These are phyloP conservation scores for Gnetum montanum DNA, from an alignment of 75 land plant genomes.

Conservation along the genomic window DNA sequence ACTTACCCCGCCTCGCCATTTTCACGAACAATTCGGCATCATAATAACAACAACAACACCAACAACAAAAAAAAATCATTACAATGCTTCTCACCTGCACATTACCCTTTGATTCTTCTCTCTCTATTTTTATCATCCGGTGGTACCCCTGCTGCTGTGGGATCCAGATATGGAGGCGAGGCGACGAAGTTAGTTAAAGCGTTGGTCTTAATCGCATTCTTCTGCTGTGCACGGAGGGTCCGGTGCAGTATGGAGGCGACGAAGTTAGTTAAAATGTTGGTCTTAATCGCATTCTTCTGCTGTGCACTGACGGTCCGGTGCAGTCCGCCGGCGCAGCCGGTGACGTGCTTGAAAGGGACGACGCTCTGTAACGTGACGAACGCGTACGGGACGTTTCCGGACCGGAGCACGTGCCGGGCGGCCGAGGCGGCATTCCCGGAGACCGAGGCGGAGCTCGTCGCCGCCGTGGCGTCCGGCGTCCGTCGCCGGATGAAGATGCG, in stretches of 20 bases:
- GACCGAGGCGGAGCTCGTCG: slow-evolving; percentile 24
- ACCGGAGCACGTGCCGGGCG: slow-evolving; percentile 27
- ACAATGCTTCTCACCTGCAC: too few species aligned
- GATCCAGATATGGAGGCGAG: too few species aligned
- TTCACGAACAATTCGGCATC: too few species aligned
- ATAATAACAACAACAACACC: too few species aligned
- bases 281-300: background rate
- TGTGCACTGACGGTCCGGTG: background rate
- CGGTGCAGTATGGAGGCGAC: slow-evolving; percentile 4
- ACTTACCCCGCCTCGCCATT: too few species aligned
- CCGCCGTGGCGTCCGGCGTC: slow-evolving; percentile 15
- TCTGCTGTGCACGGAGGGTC: background rate
- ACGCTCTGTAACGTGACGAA: slow-evolving; percentile 22
- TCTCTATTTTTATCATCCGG: too few species aligned
- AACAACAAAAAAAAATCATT: too few species aligned
- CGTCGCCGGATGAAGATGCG: slow-evolving; percentile 27
- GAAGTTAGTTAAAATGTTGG: background rate
- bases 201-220: background rate
- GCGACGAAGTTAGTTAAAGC: background rate
- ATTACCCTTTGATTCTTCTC: too few species aligned
- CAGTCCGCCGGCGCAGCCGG: slow-evolving; percentile 13
- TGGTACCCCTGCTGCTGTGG: too few species aligned
- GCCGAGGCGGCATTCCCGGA: slow-evolving; percentile 25
- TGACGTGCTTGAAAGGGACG: slow-evolving; percentile 2
- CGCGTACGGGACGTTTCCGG: slow-evolving; percentile 28